Evolutionary conservation across 352 stramenopile species (phyloP), one percentile per base, ranked within the genome.

Genomic region (Phytopythium mirpurense): DNA sequence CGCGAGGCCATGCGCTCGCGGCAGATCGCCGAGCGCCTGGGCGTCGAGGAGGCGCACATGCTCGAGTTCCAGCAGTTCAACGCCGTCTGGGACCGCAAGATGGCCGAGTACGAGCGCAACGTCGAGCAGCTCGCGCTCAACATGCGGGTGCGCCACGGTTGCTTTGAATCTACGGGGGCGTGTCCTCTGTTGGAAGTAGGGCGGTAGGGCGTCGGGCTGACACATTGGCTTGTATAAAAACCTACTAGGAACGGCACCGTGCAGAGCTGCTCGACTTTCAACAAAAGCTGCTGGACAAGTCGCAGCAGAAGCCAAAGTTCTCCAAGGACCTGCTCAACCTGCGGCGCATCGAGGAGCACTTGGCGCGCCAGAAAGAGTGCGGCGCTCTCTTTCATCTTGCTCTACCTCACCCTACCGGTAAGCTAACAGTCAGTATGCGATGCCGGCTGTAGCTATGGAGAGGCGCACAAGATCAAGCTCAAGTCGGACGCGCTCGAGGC

Each of bases 11-110:
- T 98, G 87, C 86, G 94, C 29, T 96, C 88, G 23, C 74, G 94
- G 44, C 94, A 98, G 67, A 97, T 98, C 42, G 90, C 93, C 27
- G 95, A 98, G 60, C 78, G 89, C 5, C 65, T 98, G 4, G 95
- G 91, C 27, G 87, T 98, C 14, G 93, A 98, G 57, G 95, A 98
- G 62, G 91, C 95, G n/a, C 95, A 98, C 68, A 98, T 98, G 93
- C 84, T 98, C 43, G 95, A 98, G 76, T 98, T 98, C 62, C 94
- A 98, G 75, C 90, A 98, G 67, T 98, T 98, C 57, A 98, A 98
- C 73, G 72, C 93, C 36, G 76, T 96, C 35, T 98, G 95, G 95
- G 93, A 98, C 62, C 86, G 93, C 54, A 98, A 97, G 67, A 98
- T 98, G 81, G 74, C 90, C 43, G 93, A 98, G 45, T 98, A 98